Evolutionary conservation across 2,329 filamentous ascomycete species (phyloP), one percentile per base, ranked within the genome.

Genomic region (Ilyonectria mors-panacis): DNA sequence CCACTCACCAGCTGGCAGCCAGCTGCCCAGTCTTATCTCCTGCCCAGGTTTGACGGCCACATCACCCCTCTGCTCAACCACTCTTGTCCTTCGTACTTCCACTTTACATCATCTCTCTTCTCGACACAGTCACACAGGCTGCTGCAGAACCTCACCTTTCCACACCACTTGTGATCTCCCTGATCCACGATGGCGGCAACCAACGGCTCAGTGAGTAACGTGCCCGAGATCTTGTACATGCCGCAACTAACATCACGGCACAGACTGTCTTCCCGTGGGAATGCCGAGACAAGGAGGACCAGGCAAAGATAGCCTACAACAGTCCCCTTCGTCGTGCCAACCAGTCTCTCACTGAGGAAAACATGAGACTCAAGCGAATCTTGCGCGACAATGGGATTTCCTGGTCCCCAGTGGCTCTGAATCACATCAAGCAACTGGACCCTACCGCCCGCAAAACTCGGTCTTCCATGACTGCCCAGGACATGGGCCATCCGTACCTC

Each of bases 381-480:
- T 78, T 88, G 37, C 85, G 85, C 28, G 82, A 87, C 65, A 84
- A 87, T 72, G 83, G 83, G 37, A 86, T 88, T 65, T 78, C 84
- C 3, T 88, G 86, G 86, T 85, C 83, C 5, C 74, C 81, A 7
- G 66, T 79, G 57, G 75, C 80, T 6, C 78, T 77, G 59, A 78
- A 68, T 35, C 80, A 81, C 26, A 66, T 78, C 69, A 77, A 75
- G 69, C 73, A 78, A 44, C 66, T 71, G n/a, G 74, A 78, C 35
- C 76, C 78, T 13, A 74, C 73, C 28, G 73, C 73, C 54, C 78
- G 79, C 65, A 80, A 81, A 70, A 80, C 77, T 67, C 69, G 75
- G 30, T 77, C 79, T 45, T 78, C 76, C 55, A 71, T 72, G 63
- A 70, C 72, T 15, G 73, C 75, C 7, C 70, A 73, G 63, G 76